Conservation (phyloP, 2,329 filamentous ascomycete species). For the Delphinella strobiligena region DNA sequence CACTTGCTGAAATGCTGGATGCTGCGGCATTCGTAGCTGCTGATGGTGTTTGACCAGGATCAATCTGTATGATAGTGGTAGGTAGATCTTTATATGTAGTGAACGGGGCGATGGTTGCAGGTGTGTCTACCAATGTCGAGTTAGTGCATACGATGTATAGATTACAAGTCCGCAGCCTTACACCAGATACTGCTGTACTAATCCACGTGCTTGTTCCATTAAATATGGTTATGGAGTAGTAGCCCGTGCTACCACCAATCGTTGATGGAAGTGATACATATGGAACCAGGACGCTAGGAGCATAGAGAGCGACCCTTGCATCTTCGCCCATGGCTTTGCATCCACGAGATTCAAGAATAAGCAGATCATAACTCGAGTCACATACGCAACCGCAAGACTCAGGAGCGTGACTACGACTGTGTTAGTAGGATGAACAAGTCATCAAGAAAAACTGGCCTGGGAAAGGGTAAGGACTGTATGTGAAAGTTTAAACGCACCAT, state of each 20-base stretch:
- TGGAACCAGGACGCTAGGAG: slow-evolving; percentile 15
- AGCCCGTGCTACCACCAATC: slow-evolving; percentile 15
- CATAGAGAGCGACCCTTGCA: slow-evolving; percentile 18
- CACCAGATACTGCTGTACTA: slow-evolving; percentile 14
- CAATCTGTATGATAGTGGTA: slow-evolving; percentile 11
- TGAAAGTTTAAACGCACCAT: too few relatives aligned
- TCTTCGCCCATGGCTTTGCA: slow-evolving; percentile 20
- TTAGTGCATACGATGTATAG: too few relatives aligned
- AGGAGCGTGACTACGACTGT: slow-evolving; percentile 18
- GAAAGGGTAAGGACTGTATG: too few relatives aligned
- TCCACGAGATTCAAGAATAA: slow-evolving; percentile 13
- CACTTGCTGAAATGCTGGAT: slow-evolving; percentile 5
- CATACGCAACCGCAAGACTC: slow-evolving; percentile 20
- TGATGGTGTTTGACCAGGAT: slow-evolving; percentile 10
- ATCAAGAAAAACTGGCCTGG: too few relatives aligned
- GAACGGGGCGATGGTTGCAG: slow-evolving; percentile 11
- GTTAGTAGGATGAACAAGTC: too few relatives aligned
- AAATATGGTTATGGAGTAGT: slow-evolving; percentile 13
- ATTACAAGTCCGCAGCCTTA: slow-evolving; percentile 10
- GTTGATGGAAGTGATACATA: slow-evolving; percentile 17
- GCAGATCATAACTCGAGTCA: slow-evolving; percentile 12
- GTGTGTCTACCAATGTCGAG: slow-evolving; percentile 11
- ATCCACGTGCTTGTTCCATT: slow-evolving; percentile 14
- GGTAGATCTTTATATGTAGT: slow-evolving; percentile 14
- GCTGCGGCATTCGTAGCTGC: slow-evolving; percentile 12